Evolutionary conservation across 805 yeast genomes (phyloP).

Genomic region (Teunomyces aglyptinius): DNA sequence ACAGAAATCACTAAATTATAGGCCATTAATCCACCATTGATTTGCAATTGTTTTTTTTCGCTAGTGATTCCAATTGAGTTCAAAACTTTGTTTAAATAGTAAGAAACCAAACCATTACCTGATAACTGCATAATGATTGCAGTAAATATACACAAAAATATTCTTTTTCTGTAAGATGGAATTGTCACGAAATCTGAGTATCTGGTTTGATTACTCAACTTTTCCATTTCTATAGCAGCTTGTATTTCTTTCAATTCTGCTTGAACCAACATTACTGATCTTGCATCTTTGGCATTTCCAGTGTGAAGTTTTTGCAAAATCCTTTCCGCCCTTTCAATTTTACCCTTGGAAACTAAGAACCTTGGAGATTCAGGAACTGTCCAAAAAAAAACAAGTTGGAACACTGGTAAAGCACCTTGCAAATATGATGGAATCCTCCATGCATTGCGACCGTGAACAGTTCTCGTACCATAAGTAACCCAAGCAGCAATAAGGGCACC

Average conservation of each 20-base stretch:
- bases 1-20: conserved; percentile 40
- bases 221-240: conserved; percentile 38
- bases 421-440: conserved; percentile 58
- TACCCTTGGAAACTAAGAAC: conserved; percentile 22
- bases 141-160: conserved; percentile 30
- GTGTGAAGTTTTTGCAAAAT: conserved; percentile 39
- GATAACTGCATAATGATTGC: conserved; percentile 44
- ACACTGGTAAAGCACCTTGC: conserved; percentile 47
- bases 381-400: conserved; percentile 37
- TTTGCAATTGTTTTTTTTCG: conserved; percentile 42
- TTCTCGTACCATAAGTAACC: conserved; percentile 47
- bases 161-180: conserved; percentile 42
- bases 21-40: conserved; percentile 51
- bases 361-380: conserved; percentile 42
- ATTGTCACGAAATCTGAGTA: conserved; percentile 40
- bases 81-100: conserved; percentile 50
- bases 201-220: conserved; percentile 24
- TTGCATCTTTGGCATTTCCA: conserved; percentile 31
- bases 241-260: conserved; percentile 24
- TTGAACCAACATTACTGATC: conserved; percentile 15
- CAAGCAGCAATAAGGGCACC: conserved; percentile 56
- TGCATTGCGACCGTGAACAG: conserved; percentile 30
- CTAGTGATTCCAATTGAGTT: conserved; percentile 52
- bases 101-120: conserved; percentile 53
- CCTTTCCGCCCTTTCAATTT: conserved; percentile 23